Evolutionary conservation across 768 basidiomycete species (phyloP).

Genomic region (Suillus fuscotomentosus): DNA sequence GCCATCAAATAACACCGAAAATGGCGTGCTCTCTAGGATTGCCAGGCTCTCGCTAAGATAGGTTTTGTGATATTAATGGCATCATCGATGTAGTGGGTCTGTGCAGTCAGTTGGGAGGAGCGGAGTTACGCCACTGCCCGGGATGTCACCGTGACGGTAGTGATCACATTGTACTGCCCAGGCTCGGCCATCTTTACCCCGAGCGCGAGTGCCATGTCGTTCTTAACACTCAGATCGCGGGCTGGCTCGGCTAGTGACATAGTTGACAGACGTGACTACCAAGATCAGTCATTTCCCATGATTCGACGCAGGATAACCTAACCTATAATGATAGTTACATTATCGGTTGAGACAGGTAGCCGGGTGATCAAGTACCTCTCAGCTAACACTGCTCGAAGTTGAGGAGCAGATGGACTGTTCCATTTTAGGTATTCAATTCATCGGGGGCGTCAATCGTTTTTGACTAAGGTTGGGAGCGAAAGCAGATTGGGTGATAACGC

Average conservation of each 20-base stretch:
- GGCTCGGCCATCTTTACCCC: neutral
- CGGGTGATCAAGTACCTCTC: neutral
- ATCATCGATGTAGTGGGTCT: neutral
- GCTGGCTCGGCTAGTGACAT: neutral
- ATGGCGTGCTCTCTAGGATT: neutral
- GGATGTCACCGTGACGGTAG: too few relatives aligned
- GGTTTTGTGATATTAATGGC: neutral
- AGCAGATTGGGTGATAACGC: slow-evolving; percentile 3
- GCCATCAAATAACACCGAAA: neutral
- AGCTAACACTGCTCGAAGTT: neutral
- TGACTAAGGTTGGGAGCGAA: neutral
- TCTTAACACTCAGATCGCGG: neutral
- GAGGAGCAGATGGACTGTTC: neutral
- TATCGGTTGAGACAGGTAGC: neutral
- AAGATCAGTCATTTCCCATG: neutral
- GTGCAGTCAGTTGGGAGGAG: neutral
- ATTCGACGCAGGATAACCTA: neutral
- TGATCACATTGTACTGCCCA: neutral
- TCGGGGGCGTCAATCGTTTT: neutral
- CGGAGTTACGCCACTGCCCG: neutral
- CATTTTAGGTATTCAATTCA: neutral
- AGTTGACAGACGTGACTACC: neutral
- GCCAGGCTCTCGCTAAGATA: neutral
- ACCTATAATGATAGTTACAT: neutral
- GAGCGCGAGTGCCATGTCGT: neutral